Base-by-base conservation (phyloP, 2,329 filamentous ascomycete species). In the Arthrobotrys sphaeroides region DNA sequence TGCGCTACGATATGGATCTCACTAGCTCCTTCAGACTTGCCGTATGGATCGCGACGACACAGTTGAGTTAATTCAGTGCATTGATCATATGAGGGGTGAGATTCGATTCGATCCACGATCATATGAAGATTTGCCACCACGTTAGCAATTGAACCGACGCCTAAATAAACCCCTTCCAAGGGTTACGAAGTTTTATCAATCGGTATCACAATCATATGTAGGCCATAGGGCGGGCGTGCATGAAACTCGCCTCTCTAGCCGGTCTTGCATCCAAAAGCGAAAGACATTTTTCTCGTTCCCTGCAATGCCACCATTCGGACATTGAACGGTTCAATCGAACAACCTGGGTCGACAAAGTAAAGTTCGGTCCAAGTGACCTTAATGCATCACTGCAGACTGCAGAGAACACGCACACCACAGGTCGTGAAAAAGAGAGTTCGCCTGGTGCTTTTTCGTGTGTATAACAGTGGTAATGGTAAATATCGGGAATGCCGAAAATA, bases 401-500 rank as follows among this genome's bases (percentile, higher is more conserved):
- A 33, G 43, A 31, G 31, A 18, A 43, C 9, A 60, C 42, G 43
- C 49, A 51, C 42, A 51, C 65, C 24, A 9, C 26, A n/a, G 7
- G 22, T 24, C 22, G 7, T 24, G 18, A 26, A 36, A 20, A 55
- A 65, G 47, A 55, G 51, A 55, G 51, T 55, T 55, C 31, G 28
- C 38, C 31, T 18, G 51, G 51, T 20, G 22, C 51, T 31, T 55
- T 55, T n/a, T n/a, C n/a, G n/a, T 53, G 62, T 57, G 59, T 36
- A 36, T 45, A 28, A 36, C 31, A 36, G 16, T 36, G 10, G 51
- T 55, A 55, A 55, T 51, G 33, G 47, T 55, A 24, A n/a, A 40
- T 61, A 36, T 74, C 70, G 70, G 70, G 28, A 55, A 74, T 36
- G 45, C 70, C 70, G 70, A 67, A 42, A 20, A 53, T 60, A 59